These are phyloP conservation scores for Trypanosoma theileri DNA, from an alignment of 208 protist genomes.

Conservation along the genomic window DNA sequence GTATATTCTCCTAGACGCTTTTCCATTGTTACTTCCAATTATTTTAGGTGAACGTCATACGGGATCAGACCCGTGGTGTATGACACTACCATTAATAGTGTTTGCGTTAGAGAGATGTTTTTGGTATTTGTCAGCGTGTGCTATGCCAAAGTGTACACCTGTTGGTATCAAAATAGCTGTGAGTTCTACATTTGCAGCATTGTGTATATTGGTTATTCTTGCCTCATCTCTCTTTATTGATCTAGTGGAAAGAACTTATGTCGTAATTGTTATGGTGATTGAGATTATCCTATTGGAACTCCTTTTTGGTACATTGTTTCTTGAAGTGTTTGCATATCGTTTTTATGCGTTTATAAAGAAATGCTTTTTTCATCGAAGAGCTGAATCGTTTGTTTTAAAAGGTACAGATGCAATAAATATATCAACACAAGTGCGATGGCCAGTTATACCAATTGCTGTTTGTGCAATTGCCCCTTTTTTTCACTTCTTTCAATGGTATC, in stretches of 20 bases:
- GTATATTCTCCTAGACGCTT: conserved; percentile 29
- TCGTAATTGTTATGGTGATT: conserved; percentile 14
- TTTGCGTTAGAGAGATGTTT: conserved; percentile 18
- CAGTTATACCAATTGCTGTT: conserved; percentile 2
- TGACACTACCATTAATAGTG: conserved; percentile 4
- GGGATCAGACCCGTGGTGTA: neutral
- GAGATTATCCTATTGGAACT: conserved; percentile 24
- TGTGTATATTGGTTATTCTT: conserved; percentile 12
- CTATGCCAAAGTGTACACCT: conserved; percentile 15
- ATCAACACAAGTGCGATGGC: conserved; percentile 30
- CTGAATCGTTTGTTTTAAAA: neutral
- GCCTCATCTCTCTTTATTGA: conserved; percentile 2
- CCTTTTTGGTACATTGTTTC: conserved; percentile 16
- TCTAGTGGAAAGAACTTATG: conserved; percentile 1
- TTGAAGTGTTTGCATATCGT: conserved; percentile 7
- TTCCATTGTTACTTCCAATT: conserved; percentile 17
- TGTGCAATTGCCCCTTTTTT: conserved; percentile 21
- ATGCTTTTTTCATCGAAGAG: neutral
- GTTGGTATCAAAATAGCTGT: conserved; percentile 22
- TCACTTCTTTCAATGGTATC: conserved; percentile 19
- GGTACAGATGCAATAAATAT: conserved; percentile 25
- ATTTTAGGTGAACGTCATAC: conserved; percentile 1
- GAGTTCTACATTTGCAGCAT: conserved; percentile 15
- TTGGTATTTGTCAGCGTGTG: conserved; percentile 17
- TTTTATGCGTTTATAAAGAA: conserved; percentile 4